Evolutionary conservation across 805 yeast species (phyloP), one percentile per base, ranked within the genome.

Genomic region (Yamadazyma takamatsuzukensis): DNA sequence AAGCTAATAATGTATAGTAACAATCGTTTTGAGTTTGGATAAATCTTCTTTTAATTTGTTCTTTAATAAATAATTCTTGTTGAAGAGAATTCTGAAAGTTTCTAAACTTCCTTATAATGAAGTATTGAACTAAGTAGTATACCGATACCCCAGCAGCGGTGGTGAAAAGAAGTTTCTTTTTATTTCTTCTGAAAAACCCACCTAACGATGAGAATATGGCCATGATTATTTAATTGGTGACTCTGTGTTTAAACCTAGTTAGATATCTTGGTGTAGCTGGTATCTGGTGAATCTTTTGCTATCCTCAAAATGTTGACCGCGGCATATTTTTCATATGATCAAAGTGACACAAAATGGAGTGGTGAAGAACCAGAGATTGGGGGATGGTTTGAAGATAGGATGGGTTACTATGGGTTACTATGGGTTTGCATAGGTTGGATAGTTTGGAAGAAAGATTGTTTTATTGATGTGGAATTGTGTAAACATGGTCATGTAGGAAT

Each of bases 21-120:
- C 96, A 85, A 57, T 90, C 97, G 45, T 80, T 80, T 51, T 89
- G 97, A 8, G 96, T 90, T 63, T 88, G 96, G 31, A 83, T 78
- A 49, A 88, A 90, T 37, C 97, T 65, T 45, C 93, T 71, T 45
- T 80, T 80, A 38, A 89, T 82, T 39, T 67, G 72, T 40, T 64
- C 68, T 47, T 65, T 64, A 34, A 64, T 62, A 30, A 59, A 54
- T 32, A 63, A 51, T 37, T 67, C 72, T 41, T 66, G 68, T 32
- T 45, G 53, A 41, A 67, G 49, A 4, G 64, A 47, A 34, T 60
- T 56, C 40, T 65, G 70, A 46, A 64, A 63, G 45, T 60, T 51
- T 32, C 64, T 53, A 34, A 67, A 52, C 36, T 58, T 57, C 42
- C 55, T 55, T 39, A 66, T 48, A 17, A 66, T 54, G 42, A 65